These are phyloP conservation scores for Phytophthora brassicae DNA, from an alignment of 352 stramenopile species.

Conservation along the genomic window DNA sequence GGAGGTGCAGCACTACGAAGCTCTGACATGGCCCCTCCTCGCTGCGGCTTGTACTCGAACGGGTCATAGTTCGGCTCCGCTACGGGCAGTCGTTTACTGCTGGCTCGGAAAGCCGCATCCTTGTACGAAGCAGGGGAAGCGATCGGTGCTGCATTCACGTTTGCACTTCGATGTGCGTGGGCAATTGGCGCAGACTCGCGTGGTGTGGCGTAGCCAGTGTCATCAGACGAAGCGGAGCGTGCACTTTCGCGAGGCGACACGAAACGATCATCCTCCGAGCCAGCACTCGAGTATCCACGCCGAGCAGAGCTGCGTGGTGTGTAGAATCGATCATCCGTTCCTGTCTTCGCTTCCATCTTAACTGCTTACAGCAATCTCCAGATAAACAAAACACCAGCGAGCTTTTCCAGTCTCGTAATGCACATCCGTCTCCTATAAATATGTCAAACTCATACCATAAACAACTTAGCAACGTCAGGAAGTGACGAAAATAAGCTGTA, in stretches of 20 bases:
- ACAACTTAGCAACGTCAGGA: constrained; percentile 6
- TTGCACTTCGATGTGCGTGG: constrained; percentile 6
- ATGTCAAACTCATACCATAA: constrained; percentile 1
- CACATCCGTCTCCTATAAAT: constrained; percentile 22
- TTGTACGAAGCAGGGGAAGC: constrained; percentile 20
- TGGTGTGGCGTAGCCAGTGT: constrained; percentile 59
- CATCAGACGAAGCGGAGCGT: constrained; percentile 64
- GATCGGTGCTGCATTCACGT: neutral
- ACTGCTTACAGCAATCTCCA: constrained; percentile 10
- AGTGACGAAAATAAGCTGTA: constrained; percentile 17
- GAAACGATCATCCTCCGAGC: constrained; percentile 69
- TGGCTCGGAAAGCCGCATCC: constrained; percentile 23
- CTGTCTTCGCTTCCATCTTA: constrained; percentile 49
- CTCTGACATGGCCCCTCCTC: constrained; percentile 5
- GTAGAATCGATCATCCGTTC: constrained; percentile 61
- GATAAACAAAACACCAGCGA: constrained; percentile 1
- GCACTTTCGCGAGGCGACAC: constrained; percentile 55
- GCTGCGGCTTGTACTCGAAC: constrained; percentile 40
- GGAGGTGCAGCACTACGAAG: constrained; percentile 22
- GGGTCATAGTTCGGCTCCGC: constrained; percentile 18
- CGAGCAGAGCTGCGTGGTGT: constrained; percentile 60
- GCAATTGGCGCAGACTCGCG: constrained; percentile 33
- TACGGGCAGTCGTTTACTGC: constrained; percentile 20
- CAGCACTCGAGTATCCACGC: constrained; percentile 50
- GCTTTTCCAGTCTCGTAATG: neutral